A percentile compares a stretch with the other conserved stretches of the same genome.
phyloP scores from a whole-genome alignment of 2,329 filamentous ascomycete species.

The Fusarium oxysporum region DNA sequence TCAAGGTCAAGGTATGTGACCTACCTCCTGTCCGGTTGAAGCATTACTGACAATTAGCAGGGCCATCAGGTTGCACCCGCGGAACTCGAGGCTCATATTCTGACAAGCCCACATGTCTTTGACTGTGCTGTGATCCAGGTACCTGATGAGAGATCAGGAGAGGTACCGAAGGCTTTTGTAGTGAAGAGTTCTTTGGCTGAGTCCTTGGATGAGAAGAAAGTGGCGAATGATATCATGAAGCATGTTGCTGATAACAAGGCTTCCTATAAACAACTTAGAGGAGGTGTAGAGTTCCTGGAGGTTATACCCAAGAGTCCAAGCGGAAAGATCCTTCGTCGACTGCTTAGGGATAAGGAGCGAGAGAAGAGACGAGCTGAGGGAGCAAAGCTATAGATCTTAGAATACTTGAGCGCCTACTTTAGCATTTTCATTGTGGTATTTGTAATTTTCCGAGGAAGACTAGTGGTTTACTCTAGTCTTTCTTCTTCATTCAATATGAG shows the following conservation, averaged over 20 bases:
- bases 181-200: conserved; percentile 57
- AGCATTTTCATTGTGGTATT: neutral
- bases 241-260: conserved; percentile 76
- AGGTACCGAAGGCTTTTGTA: conserved; percentile 72
- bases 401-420: neutral
- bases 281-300: conserved; percentile 62
- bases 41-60: conserved; percentile 50
- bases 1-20: conserved; percentile 77
- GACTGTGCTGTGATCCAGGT: conserved; percentile 82
- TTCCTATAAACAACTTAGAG: conserved; percentile 62
- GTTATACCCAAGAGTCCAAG: conserved; percentile 70
- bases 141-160: conserved; percentile 67
- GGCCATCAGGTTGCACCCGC: conserved; percentile 83
- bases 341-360: conserved; percentile 6
- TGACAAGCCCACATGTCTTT: conserved; percentile 75
- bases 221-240: conserved; percentile 62
- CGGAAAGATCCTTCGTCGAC: conserved; percentile 61
- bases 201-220: conserved; percentile 62
- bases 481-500: too few species aligned
- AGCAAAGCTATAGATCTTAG: neutral
- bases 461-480: neutral
- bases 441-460: rapidly evolving
- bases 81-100: conserved; percentile 80
- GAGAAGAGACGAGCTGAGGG: neutral
- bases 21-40: rapidly evolving